Percentiles rank a stretch among this genome's conserved stretches.
Conservation (phyloP, 2,329 filamentous ascomycete genomes). For the Pezicula rhizophila region DNA sequence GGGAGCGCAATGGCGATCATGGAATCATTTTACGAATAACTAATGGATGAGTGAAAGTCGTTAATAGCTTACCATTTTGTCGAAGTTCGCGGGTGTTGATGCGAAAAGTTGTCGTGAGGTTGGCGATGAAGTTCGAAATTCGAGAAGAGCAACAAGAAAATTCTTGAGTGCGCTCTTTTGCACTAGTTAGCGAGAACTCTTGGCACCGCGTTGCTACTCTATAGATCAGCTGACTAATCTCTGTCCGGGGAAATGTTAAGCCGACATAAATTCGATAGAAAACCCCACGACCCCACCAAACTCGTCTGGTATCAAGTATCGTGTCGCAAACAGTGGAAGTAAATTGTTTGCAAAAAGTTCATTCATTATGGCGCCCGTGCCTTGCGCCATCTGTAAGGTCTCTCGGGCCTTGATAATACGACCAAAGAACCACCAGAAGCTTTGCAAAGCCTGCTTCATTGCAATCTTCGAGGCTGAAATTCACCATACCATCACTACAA, state of each 20-base stretch:
- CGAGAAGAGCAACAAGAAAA: slow-evolving; percentile 23
- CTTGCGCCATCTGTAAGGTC: slow-evolving; percentile 70
- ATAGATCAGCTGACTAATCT: slow-evolving; percentile 4
- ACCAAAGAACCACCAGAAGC: slow-evolving; percentile 89
- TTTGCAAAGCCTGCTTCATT: slow-evolving; percentile 88
- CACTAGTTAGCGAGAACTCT: slow-evolving; percentile 15
- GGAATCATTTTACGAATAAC: slow-evolving; percentile 22
- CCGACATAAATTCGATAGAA: not conserved
- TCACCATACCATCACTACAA: slow-evolving; percentile 82
- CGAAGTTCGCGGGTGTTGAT: slow-evolving; percentile 42
- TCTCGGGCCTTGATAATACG: slow-evolving; percentile 83
- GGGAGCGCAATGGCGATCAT: slow-evolving; percentile 25
- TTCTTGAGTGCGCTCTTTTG: slow-evolving; percentile 9
- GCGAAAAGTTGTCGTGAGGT: slow-evolving; percentile 34
- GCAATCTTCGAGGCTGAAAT: slow-evolving; percentile 85
- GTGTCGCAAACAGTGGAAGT: slow-evolving; percentile 5
- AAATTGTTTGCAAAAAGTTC: not conserved
- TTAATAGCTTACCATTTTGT: slow-evolving; percentile 57
- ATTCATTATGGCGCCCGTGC: slow-evolving; percentile 58
- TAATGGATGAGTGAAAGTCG: slow-evolving; percentile 5
- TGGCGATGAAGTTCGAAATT: slow-evolving; percentile 29
- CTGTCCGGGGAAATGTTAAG: not conserved
- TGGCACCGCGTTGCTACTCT: slow-evolving; percentile 9
- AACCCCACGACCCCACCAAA: no score
- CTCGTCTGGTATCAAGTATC: not conserved